A percentile compares a stretch with the other conserved stretches of the same genome.
These are phyloP conservation scores for Carpinus fangiana DNA, from an alignment of 306 rosid species.

Conservation along the genomic window DNA sequence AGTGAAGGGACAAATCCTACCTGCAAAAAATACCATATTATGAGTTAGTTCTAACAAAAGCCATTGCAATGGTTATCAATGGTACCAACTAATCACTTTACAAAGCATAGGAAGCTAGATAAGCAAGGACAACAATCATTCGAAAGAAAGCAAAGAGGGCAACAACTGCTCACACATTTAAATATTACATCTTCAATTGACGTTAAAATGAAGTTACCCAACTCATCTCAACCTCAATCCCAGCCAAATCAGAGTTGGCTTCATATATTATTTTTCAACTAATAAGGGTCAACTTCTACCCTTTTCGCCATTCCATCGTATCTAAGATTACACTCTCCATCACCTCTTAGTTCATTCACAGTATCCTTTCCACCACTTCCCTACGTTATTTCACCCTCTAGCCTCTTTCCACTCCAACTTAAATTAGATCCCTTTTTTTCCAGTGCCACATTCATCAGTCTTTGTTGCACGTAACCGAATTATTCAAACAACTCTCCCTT, in stretches of 20 bases:
- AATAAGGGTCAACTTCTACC: no score
- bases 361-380: no score
- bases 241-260: not conserved
- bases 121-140: not conserved
- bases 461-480: no score
- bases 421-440: not conserved
- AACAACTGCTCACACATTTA: not conserved
- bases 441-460: not conserved
- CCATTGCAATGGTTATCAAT: not conserved
- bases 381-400: not conserved
- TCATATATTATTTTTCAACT: not conserved
- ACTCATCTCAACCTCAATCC: not conserved
- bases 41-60: not conserved
- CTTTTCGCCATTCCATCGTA: no score
- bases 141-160: not conserved
- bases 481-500: no score
- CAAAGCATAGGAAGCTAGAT: not conserved
- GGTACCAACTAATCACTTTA: not conserved
- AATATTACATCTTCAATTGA: not conserved
- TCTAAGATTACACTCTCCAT: no score
- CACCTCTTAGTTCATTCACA: no score
- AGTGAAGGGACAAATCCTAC: constrained; percentile 82
- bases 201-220: not conserved
- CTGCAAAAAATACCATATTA: constrained; percentile 39
- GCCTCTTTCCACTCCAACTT: not conserved